These are phyloP conservation scores for Solanum rostratum DNA, from an alignment of 257 asterid genomes.

Conservation along the genomic window DNA sequence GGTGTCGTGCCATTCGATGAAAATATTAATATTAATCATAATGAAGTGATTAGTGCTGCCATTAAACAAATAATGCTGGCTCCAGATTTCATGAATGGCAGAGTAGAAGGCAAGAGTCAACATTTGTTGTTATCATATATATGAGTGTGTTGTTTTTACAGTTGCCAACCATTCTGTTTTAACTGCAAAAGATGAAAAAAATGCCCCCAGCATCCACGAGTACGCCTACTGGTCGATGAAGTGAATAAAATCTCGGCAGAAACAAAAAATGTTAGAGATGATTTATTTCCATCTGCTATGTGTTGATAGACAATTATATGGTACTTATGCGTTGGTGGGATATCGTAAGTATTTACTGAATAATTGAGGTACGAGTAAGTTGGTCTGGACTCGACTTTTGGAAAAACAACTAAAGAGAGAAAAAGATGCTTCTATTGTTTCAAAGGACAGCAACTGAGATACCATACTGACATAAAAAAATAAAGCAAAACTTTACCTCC, in stretches of 20 bases:
- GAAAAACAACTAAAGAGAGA: not conserved
- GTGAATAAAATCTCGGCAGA: not conserved
- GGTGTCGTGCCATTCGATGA: not conserved
- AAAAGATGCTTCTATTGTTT: not conserved
- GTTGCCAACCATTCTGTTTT: not conserved
- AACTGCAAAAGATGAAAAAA: not conserved
- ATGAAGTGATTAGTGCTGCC: not conserved
- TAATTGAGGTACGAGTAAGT: not conserved
- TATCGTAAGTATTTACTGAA: not conserved
- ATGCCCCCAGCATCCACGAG: not conserved
- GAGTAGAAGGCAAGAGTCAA: not conserved
- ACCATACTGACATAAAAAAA: not conserved
- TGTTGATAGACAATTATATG: not conserved
- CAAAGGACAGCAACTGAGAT: not conserved
- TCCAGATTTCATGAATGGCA: slow-evolving; percentile 4
- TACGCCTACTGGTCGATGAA: not conserved
- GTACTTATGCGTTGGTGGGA: not conserved
- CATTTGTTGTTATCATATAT: slow-evolving; percentile 1
- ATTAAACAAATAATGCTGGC: slow-evolving; percentile 3
- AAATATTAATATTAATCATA: slow-evolving; percentile 11
- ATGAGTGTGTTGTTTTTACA: not conserved
- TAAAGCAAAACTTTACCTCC: slow-evolving; percentile 7
- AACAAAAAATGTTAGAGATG: not conserved
- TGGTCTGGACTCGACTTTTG: not conserved
- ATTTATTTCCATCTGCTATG: too few relatives aligned